Conservation (phyloP, 2,329 filamentous ascomycete species). For the Elsinoe australis region DNA sequence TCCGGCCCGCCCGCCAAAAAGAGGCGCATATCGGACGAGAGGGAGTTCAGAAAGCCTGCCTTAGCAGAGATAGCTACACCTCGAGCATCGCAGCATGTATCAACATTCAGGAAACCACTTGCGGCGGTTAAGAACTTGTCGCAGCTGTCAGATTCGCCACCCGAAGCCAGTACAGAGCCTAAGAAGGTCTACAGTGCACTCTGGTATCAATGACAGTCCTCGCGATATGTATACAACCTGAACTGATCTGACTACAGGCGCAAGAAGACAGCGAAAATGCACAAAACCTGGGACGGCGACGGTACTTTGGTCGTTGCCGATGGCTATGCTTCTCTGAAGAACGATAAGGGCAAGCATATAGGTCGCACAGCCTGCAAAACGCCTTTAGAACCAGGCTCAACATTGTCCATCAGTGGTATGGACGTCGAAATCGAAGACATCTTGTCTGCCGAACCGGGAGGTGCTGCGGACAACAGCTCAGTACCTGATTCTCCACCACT, state of each 20-base stretch:
- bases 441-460: conserved; percentile 49
- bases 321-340: conserved; percentile 54
- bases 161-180: background rate
- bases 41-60: background rate
- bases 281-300: conserved; percentile 72
- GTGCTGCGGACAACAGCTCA: no score
- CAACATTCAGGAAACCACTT: conserved; percentile 12
- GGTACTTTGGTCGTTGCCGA: conserved; percentile 53
- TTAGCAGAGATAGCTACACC: background rate
- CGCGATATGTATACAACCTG: no score
- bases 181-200: conserved; percentile 12
- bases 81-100: background rate
- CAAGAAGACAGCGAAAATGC: conserved; percentile 62
- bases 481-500: conserved; percentile 7
- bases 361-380: conserved; percentile 50
- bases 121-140: conserved; percentile 8
- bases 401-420: conserved; percentile 56
- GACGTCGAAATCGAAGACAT: conserved; percentile 60
- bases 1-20: conserved; percentile 6
- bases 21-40: conserved; percentile 7
- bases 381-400: conserved; percentile 52
- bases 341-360: conserved; percentile 56
- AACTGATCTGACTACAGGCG: conserved; percentile 41
- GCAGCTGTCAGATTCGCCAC: background rate
- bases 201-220: background rate